Evolutionary conservation across 441 rosid species (phyloP), one percentile per base, ranked within the genome.

Genomic region (Arabidopsis lyrata): DNA sequence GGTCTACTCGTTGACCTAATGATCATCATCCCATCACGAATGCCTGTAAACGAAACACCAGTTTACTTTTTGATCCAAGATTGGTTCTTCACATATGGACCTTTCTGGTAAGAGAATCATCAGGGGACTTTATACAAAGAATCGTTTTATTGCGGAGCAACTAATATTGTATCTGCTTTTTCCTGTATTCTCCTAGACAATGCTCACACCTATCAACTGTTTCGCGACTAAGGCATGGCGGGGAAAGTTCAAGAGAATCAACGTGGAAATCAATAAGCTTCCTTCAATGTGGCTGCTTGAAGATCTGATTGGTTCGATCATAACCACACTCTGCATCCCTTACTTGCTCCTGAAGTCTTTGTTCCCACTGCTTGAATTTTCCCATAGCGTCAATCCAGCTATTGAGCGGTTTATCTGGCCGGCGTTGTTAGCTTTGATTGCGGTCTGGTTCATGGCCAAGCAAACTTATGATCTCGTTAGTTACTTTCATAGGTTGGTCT

Each of bases 281-380:
- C 54, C 73, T 49, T 16, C 18, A 0, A 36, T 20, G 61, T 74
- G 73, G 78, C 53, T 74, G 67, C 50, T 74, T 47, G 42, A 47
- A 31, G 61, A 66, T 14, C 62, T 74, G 55, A 31, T 58, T 10
- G 67, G 66, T 49, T 66, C 73, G 4, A 27, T 66, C 7, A 49
- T 59, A 49, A 66, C 9, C 60, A 74, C 66, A 11, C 24, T 66
- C 2, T 18, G 38, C 9, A 32, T 67, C 48, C 68, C 78, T 18
- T 74, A 66, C 73, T 13, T 74, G 47, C 29, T 74, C 1, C 29
- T 22, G 24, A 67, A 49, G 47, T 6, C 8, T 13, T 5, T 59
- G 52, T 27, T 67, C 15, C 73, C 78, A 4, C 14, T 59, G 66
- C 73, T 74, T 38, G 98, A 58, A 27, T 27, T 27, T 27, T 4